These are phyloP conservation scores for Ballota nigra DNA, from an alignment of 257 asterid genomes.

Conservation along the genomic window DNA sequence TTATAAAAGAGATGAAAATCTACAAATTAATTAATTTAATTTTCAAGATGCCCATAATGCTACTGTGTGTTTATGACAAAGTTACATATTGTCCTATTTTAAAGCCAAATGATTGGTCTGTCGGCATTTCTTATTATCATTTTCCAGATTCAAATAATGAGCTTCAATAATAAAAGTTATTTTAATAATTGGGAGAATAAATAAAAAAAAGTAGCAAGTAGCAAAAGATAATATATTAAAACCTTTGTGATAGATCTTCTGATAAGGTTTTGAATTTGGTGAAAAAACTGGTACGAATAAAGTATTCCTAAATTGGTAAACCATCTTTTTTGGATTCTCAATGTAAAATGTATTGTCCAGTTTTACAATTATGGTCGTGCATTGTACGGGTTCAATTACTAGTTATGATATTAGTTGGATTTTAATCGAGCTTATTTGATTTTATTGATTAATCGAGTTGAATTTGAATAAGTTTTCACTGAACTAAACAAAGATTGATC, in stretches of 20 bases:
- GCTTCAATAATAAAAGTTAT: neutral
- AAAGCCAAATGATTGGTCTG: neutral
- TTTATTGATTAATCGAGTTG: too few relatives aligned
- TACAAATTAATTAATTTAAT: neutral
- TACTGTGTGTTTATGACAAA: neutral
- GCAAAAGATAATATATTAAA: slow-evolving; percentile 7
- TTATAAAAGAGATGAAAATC: neutral
- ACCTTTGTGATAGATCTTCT: neutral
- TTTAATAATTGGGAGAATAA: neutral
- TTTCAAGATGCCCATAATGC: neutral
- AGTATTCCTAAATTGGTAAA: neutral
- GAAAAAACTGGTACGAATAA: neutral
- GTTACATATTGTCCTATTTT: neutral
- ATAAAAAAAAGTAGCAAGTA: neutral
- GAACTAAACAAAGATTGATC: too few relatives aligned
- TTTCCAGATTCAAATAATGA: neutral
- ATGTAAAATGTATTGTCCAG: too few relatives aligned
- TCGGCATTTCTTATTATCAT: neutral
- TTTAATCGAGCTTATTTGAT: too few relatives aligned
- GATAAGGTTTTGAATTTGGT: slow-evolving; percentile 1
- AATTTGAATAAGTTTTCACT: too few relatives aligned
- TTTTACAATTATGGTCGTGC: too few relatives aligned
- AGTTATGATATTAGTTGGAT: too few relatives aligned
- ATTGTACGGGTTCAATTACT: too few relatives aligned
- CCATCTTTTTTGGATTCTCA: too few relatives aligned